Evolutionary conservation across 2,329 filamentous ascomycete species (phyloP).

Genomic region (Chrysoporthe austroafricana): DNA sequence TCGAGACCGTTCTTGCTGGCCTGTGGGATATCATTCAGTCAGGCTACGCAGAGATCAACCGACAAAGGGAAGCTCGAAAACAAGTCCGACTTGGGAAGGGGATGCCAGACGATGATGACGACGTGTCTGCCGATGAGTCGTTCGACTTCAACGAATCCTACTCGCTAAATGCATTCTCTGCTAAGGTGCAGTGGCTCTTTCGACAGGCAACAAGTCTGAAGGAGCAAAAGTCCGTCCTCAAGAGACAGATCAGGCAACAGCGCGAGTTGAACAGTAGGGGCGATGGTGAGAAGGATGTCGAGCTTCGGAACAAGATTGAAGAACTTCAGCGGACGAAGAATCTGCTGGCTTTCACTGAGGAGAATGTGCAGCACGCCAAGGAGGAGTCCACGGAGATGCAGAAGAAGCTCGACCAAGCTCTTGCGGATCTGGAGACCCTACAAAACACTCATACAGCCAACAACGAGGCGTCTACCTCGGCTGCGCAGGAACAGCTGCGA

Average conservation of each 20-base stretch:
- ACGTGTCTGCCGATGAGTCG: slow-evolving; percentile 65
- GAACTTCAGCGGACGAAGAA: slow-evolving; percentile 52
- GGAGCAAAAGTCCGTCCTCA: slow-evolving; percentile 86
- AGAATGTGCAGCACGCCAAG: slow-evolving; percentile 27
- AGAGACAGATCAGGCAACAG: slow-evolving; percentile 93
- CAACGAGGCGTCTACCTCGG: slow-evolving; percentile 38
- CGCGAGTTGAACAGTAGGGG: slow-evolving; percentile 89
- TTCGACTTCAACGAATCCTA: slow-evolving; percentile 64
- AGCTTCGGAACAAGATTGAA: slow-evolving; percentile 61
- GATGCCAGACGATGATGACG: slow-evolving; percentile 58
- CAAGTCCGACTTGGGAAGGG: slow-evolving; percentile 60
- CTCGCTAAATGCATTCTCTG: slow-evolving; percentile 74
- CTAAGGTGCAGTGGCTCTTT: slow-evolving; percentile 79
- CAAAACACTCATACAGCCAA: slow-evolving; percentile 38
- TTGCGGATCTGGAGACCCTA: slow-evolving; percentile 51
- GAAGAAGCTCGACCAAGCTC: slow-evolving; percentile 52
- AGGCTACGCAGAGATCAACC: slow-evolving; percentile 59
- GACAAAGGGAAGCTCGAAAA: slow-evolving; percentile 57
- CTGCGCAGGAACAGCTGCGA: slow-evolving; percentile 45
- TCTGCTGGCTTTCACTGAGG: slow-evolving; percentile 39
- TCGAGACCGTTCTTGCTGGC: slow-evolving; percentile 56
- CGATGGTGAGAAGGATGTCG: slow-evolving; percentile 70
- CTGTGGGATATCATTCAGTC: slow-evolving; percentile 62
- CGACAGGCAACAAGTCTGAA: slow-evolving; percentile 75
- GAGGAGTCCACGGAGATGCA: slow-evolving; percentile 44